Conservation (phyloP, 1,284 basidiomycete genomes). For the Ceratobasidium sp. region DNA sequence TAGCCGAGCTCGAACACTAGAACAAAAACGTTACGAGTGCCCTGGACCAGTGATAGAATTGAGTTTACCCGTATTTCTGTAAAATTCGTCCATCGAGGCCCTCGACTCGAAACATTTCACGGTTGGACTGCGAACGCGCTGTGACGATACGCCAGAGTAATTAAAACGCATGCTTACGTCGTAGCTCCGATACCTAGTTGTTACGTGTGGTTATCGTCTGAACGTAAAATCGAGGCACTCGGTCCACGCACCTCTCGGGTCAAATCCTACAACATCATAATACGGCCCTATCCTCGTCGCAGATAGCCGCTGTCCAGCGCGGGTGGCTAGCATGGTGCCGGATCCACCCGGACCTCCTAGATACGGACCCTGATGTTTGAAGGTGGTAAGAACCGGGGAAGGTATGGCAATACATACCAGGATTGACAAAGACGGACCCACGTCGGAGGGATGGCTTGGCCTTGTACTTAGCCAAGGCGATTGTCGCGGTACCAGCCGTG, state of each 20-base stretch:
- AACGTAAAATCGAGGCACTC: too few relatives aligned
- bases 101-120: constrained; percentile 58
- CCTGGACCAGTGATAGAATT: too few relatives aligned
- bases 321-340: constrained; percentile 6
- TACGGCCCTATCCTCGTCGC: constrained; percentile 28
- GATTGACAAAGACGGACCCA: constrained; percentile 30
- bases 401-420: not conserved
- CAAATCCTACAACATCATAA: constrained; percentile 44
- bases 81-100: constrained; percentile 31
- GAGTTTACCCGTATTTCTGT: constrained; percentile 22
- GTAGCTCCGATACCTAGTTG: constrained; percentile 28
- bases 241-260: constrained; percentile 35
- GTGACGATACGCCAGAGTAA: not conserved
- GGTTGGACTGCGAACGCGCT: constrained; percentile 53
- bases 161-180: not conserved
- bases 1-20: constrained; percentile 39
- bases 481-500: constrained; percentile 25
- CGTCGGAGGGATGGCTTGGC: constrained; percentile 28
- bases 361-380: not conserved
- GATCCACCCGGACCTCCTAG: constrained; percentile 43
- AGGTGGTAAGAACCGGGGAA: not conserved
- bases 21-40: not conserved
- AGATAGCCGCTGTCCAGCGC: not conserved
- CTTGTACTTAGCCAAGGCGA: constrained; percentile 37
- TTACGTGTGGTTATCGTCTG: not conserved